Evolutionary conservation across 345 rosid genomes (phyloP), one percentile per base, ranked within the genome.

Genomic region (Moricandia arvensis): DNA sequence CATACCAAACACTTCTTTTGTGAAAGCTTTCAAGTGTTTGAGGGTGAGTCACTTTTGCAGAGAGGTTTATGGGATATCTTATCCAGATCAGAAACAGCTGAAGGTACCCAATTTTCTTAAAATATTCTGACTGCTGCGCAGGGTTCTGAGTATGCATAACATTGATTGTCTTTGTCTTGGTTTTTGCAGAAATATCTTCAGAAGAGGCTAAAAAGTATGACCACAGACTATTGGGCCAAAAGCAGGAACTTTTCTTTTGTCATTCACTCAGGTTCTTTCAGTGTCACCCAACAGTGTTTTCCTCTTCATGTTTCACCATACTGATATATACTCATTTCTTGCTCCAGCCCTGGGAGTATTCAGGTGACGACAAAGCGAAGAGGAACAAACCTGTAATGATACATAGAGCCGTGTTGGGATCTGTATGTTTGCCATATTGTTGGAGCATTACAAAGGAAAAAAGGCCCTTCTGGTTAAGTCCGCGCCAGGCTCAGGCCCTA

Each of bases 381-480:
- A 83, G 75, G 63, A 90, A 85, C 70, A 85, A 79, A 71, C 97
- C 98, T 79, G 99, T 95, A 49, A 93, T 95, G 97, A 85, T 95
- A 70, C 99, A 95, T 75, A 85, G 99, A 78, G 98, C 99, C 5
- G 84, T 93, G 80, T 82, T 95, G 53, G 99, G 99, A 27, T 95
- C 99, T 51, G 97, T 15, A 95, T 95, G 94, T 81, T 95, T 81
- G 97, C 97, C 35, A 89, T 95, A 65, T 71, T 95, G 38, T 76
- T 95, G 86, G 99, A 95, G 81, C 99, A 92, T 75, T 93, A 89
- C 87, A 95, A 95, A 83, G 98, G 98, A n/a, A 63, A 95, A 95
- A 75, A 92, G 98, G 99, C 99, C 98, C 34, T 90, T 95, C 79
- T 95, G 99, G 99, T 89, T 95, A 18, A 95, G 98, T 82, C 99